A percentile compares a stretch with the other conserved stretches of the same genome.
Evolutionary conservation across 306 rosid species (phyloP).

Genomic region (Pterocarpus macrocarpus): DNA sequence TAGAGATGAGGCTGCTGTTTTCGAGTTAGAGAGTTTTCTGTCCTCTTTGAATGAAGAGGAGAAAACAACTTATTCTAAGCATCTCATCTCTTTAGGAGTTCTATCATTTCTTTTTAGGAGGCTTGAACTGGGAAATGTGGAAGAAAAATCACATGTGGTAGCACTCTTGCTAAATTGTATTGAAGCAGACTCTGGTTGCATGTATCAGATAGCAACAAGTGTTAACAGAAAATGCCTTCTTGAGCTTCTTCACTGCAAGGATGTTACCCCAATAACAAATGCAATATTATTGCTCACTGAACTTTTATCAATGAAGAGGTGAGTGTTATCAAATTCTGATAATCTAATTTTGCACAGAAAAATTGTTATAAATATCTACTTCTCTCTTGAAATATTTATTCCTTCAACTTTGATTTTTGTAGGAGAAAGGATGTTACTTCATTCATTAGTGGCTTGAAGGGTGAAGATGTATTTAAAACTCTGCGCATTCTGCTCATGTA

Average conservation of each 20-base stretch:
- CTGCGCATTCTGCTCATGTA: constrained; percentile 59
- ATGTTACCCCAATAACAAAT: constrained; percentile 55
- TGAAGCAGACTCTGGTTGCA: constrained; percentile 64
- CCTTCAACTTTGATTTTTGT: constrained; percentile 30
- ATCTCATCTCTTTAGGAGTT: constrained; percentile 63
- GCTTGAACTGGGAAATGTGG: constrained; percentile 65
- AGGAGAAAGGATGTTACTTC: constrained; percentile 71
- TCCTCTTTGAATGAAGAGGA: constrained; percentile 61
- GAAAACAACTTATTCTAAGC: constrained; percentile 60
- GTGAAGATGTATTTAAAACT: constrained; percentile 55
- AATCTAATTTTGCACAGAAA: not conserved
- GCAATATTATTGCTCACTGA: constrained; percentile 65
- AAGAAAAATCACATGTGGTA: constrained; percentile 62
- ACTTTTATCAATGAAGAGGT: constrained; percentile 71
- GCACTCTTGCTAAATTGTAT: constrained; percentile 61
- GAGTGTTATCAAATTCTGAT: constrained; percentile 17
- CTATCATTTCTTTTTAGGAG: constrained; percentile 65
- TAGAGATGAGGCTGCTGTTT: constrained; percentile 54
- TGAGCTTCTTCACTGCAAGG: constrained; percentile 70
- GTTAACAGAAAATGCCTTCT: constrained; percentile 64
- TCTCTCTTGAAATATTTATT: constrained; percentile 26
- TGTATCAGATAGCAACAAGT: constrained; percentile 60
- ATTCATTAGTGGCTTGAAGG: constrained; percentile 64
- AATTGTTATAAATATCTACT: not conserved
- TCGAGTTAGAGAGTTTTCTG: constrained; percentile 62